Conservation (phyloP, 1,139 yeast genomes). For the Suhomyces bolitotheri region DNA sequence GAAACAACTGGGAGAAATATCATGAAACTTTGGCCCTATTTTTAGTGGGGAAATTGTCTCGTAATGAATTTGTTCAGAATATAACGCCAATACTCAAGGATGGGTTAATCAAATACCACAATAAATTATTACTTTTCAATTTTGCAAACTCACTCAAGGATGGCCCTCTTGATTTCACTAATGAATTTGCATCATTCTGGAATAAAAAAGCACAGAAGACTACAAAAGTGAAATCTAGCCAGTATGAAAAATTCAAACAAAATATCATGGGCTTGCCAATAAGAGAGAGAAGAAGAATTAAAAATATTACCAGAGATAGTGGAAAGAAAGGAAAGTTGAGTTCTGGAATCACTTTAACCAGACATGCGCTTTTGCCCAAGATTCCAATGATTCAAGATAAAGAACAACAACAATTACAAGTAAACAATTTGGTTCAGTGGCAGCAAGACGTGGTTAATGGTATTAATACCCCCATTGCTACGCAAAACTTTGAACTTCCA, state of each 20-base stretch:
- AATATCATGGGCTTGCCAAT: constrained; percentile 87
- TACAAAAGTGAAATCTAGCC: constrained; percentile 53
- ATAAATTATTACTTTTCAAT: constrained; percentile 75
- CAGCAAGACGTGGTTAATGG: constrained; percentile 92
- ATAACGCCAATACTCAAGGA: constrained; percentile 58
- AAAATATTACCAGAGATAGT: constrained; percentile 77
- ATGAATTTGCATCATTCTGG: constrained; percentile 61
- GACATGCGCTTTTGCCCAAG: constrained; percentile 84
- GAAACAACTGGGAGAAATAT: constrained; percentile 82
- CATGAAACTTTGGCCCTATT: constrained; percentile 77
- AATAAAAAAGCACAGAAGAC: constrained; percentile 44
- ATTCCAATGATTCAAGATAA: constrained; percentile 76
- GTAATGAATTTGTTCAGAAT: constrained; percentile 65
- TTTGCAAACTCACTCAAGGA: constrained; percentile 83
- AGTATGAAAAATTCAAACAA: constrained; percentile 78
- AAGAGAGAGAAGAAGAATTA: constrained; percentile 81
- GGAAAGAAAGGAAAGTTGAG: constrained; percentile 76
- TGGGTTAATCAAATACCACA: constrained; percentile 58
- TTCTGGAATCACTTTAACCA: constrained; percentile 75
- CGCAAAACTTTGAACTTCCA: constrained; percentile 80
- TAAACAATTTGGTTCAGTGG: constrained; percentile 73
- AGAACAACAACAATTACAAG: constrained; percentile 49
- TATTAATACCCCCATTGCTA: constrained; percentile 78
- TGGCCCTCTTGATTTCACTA: constrained; percentile 47
- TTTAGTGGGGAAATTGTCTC: constrained; percentile 75